These are phyloP conservation scores for Chytriomyces sp. DNA, from an alignment of 192 early-diverging fungal species.

Conservation along the genomic window DNA sequence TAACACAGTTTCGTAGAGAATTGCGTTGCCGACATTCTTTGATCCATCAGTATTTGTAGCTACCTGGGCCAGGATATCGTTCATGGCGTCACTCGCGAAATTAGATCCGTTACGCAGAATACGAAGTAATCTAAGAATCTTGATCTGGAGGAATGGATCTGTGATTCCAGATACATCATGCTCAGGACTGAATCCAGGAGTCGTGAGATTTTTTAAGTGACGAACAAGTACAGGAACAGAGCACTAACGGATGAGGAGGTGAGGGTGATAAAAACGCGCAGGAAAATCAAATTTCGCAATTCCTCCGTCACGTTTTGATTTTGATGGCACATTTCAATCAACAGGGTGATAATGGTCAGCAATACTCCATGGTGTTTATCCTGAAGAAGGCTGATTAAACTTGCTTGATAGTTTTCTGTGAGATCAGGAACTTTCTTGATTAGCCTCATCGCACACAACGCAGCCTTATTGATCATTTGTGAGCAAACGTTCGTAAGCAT, in stretches of 20 bases:
- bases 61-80: slow-evolving; percentile 96
- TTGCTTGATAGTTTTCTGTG: slow-evolving; percentile 78
- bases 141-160: slow-evolving; percentile 97
- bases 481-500: not conserved
- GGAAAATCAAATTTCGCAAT: slow-evolving; percentile 69
- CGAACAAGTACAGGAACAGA: slow-evolving; percentile 80
- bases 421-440: slow-evolving; percentile 94
- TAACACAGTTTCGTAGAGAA: slow-evolving; percentile 95
- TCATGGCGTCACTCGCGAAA: slow-evolving; percentile 86
- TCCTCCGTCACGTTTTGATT: slow-evolving; percentile 67
- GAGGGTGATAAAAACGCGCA: not conserved
- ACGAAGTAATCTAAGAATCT: slow-evolving; percentile 85
- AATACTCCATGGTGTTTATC: slow-evolving; percentile 97
- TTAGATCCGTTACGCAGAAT: slow-evolving; percentile 82
- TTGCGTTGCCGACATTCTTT: slow-evolving; percentile 97
- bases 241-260: not conserved
- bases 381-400: slow-evolving; percentile 72
- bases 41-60: slow-evolving; percentile 92
- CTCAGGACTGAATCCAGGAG: slow-evolving; percentile 85
- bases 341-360: slow-evolving; percentile 85
- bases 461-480: slow-evolving; percentile 60
- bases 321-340: slow-evolving; percentile 85
- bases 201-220: slow-evolving; percentile 86
- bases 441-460: slow-evolving; percentile 86
- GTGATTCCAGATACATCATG: slow-evolving; percentile 94